Conservation (phyloP, 1,284 basidiomycete genomes). For the Marasmius sp. region DNA sequence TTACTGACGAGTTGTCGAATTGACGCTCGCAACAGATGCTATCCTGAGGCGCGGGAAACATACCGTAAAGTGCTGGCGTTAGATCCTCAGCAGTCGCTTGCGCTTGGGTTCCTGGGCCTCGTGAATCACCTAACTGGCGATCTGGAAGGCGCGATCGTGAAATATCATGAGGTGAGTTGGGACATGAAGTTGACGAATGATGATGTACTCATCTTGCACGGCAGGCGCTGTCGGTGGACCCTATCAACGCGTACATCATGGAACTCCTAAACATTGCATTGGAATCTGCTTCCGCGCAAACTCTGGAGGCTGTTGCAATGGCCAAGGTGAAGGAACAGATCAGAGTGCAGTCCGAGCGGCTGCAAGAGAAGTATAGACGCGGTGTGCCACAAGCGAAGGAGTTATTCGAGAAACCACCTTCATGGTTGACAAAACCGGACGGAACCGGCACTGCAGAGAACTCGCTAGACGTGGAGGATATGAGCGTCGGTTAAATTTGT, state of each 20-base stretch:
- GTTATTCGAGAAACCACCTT: conserved; percentile 1
- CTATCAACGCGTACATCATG: conserved; percentile 84
- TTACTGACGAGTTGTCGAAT: background rate
- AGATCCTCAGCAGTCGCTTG: conserved; percentile 75
- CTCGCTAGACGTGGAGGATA: background rate
- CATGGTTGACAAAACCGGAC: background rate
- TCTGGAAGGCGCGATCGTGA: conserved; percentile 77
- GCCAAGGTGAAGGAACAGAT: conserved; percentile 29
- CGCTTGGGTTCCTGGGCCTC: conserved; percentile 83
- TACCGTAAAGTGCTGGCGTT: conserved; percentile 81
- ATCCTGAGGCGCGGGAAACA: conserved; percentile 65
- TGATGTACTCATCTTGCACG: conserved; percentile 1
- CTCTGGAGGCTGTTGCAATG: conserved; percentile 22
- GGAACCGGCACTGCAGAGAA: background rate
- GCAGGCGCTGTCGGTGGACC: conserved; percentile 80
- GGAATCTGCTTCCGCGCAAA: conserved; percentile 42
- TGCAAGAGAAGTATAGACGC: conserved; percentile 33
- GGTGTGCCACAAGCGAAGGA: conserved; percentile 12
- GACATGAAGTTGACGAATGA: background rate
- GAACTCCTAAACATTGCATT: conserved; percentile 86
- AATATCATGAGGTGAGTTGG: conserved; percentile 79
- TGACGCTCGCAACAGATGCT: conserved; percentile 44
- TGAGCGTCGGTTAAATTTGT: background rate
- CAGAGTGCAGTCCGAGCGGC: conserved; percentile 29
- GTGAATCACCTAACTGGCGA: conserved; percentile 76